Base-by-base conservation (phyloP, 208 protist species). In the Lotmaria passim region DNA sequence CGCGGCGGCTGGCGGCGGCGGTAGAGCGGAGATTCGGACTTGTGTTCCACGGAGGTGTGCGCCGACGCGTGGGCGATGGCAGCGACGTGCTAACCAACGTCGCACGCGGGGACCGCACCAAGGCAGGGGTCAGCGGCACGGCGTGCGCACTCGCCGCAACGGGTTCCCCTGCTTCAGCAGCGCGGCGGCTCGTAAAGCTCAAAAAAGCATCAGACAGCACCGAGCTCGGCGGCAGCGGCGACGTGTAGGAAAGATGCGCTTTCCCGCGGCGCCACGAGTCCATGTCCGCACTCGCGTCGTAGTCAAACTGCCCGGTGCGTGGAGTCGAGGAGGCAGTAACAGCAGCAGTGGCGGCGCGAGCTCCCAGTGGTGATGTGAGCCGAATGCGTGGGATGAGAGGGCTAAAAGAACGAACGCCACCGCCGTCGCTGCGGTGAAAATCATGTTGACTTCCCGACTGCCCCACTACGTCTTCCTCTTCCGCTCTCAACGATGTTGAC, bases 41-140 rank as follows among this genome's bases (percentile, higher is more conserved):
- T 1, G 30, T 31, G 47, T 66, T 66, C 60, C 60, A 66, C 60
- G 46, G 60, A 17, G 60, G 60, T 0, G 60, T 53, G 44, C 44
- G 26, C 7, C 28, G 26, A 23, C 43, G 60, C 21, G 28, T 23
- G 30, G 53, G 30, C n/a, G 39, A 12, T 26, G 36, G 3, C 36
- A 36, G n/a, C 10, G 55, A 36, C 21, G 57, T 26, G 23, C 33
- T 30, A 3, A 7, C 7, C 33, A 34, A 28, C 11, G 23, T 23
- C 1, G 46, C 60, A 6, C 60, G 60, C 8, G 60, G 60, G 1
- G 60, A 66, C 6, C 60, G 60, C 23, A 66, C 60, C 26, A 66
- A 14, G 3, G 60, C 60, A 1, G 44, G n/a, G 3, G 21, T 46
- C n/a, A 17, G 21, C 44, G 39, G 19, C 5, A n/a, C 58, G 17